Conservation (phyloP, 2,329 filamentous ascomycete genomes). For the Aspergillus carbonarius region DNA sequence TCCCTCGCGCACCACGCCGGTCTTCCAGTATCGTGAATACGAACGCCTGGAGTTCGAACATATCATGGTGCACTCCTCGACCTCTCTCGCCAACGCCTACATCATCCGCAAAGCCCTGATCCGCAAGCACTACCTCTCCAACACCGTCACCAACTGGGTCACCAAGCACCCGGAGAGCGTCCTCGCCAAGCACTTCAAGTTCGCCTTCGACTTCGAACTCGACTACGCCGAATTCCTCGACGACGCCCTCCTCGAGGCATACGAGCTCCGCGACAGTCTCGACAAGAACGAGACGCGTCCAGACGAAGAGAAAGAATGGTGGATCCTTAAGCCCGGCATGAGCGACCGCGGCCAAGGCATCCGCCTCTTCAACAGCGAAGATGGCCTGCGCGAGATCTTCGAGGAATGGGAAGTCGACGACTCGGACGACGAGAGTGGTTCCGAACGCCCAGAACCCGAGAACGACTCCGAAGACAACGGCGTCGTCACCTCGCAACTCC, state of each 20-base stretch:
- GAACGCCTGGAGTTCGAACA: constrained; percentile 84
- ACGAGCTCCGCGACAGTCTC: constrained; percentile 78
- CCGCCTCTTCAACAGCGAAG: constrained; percentile 79
- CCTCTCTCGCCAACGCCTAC: constrained; percentile 79
- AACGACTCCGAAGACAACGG: constrained; percentile 42
- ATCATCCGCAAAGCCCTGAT: constrained; percentile 95
- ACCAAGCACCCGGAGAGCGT: constrained; percentile 75
- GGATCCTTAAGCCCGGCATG: constrained; percentile 98
- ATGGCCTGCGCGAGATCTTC: constrained; percentile 82
- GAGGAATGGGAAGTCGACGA: constrained; percentile 79
- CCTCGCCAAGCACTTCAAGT: constrained; percentile 69
- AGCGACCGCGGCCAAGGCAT: constrained; percentile 95
- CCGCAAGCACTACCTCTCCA: constrained; percentile 87
- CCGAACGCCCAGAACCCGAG: constrained; percentile 36
- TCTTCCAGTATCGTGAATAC: constrained; percentile 82
- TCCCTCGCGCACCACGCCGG: constrained; percentile 45
- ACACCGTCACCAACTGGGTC: constrained; percentile 80
- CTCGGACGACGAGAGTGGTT: constrained; percentile 51
- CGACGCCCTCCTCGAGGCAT: constrained; percentile 86
- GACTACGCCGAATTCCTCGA: constrained; percentile 97
- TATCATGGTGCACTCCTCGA: constrained; percentile 60
- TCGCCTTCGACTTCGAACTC: constrained; percentile 83
- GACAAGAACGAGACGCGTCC: constrained; percentile 68
- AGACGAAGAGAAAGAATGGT: constrained; percentile 71
- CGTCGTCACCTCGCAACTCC: constrained; percentile 84